Conservation (phyloP, 306 rosid species). For the Malus asiatica region DNA sequence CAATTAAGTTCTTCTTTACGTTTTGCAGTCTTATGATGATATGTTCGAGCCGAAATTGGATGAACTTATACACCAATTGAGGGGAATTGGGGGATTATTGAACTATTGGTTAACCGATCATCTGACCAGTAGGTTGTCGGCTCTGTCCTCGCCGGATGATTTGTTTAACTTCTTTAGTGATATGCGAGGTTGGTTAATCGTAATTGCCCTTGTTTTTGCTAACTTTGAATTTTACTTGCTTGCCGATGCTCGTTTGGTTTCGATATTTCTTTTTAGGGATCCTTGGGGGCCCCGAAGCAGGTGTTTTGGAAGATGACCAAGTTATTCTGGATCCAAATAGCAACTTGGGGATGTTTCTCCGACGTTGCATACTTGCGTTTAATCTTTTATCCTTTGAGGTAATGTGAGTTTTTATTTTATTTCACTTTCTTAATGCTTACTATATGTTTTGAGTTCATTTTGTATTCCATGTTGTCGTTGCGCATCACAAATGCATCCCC, state of each 20-base stretch:
- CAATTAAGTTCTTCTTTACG: not conserved
- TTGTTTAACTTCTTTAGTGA: slow-evolving; percentile 79
- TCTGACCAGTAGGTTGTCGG: slow-evolving; percentile 54
- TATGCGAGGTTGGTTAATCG: slow-evolving; percentile 59
- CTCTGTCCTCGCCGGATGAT: slow-evolving; percentile 77
- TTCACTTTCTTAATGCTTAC: not conserved
- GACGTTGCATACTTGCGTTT: slow-evolving; percentile 81
- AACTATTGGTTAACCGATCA: slow-evolving; percentile 54
- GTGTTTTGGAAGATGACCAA: slow-evolving; percentile 70
- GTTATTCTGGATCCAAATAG: slow-evolving; percentile 77
- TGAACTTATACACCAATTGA: slow-evolving; percentile 61
- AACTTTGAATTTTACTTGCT: not conserved
- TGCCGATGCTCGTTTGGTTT: not conserved
- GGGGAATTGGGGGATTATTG: slow-evolving; percentile 48
- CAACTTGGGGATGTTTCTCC: slow-evolving; percentile 75
- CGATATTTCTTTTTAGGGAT: slow-evolving; percentile 44
- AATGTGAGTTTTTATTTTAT: not conserved
- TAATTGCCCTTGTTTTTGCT: not conserved
- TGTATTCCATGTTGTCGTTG: not conserved
- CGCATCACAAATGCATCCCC: not conserved
- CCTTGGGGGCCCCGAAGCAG: slow-evolving; percentile 66
- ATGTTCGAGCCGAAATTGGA: slow-evolving; percentile 85
- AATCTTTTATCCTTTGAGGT: slow-evolving; percentile 89
- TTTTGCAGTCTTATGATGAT: slow-evolving; percentile 66
- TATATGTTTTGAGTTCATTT: not conserved